Conservation (phyloP, 192 early-diverging fungal genomes). For the Podila horticola region DNA sequence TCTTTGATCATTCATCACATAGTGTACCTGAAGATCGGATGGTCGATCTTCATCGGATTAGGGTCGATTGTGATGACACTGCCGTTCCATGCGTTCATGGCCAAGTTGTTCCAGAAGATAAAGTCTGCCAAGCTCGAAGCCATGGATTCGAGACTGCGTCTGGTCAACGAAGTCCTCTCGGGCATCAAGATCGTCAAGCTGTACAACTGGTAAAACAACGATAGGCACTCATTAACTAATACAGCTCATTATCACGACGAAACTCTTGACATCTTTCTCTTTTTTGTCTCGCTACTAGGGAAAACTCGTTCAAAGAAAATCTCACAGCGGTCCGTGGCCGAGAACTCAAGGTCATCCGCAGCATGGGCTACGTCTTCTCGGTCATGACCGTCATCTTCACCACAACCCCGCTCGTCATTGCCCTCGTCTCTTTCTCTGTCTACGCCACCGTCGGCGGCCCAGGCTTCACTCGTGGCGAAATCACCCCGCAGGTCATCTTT, state of each 20-base stretch:
- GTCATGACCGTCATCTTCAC: slow-evolving; percentile 8
- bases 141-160: slow-evolving; percentile 32
- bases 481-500: slow-evolving; percentile 13
- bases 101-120: slow-evolving; percentile 12
- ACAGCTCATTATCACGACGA: too few species aligned
- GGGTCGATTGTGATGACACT: slow-evolving; percentile 17
- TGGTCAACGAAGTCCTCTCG: slow-evolving; percentile 40
- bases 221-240: too few species aligned
- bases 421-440: slow-evolving; percentile 6
- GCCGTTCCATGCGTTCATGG: slow-evolving; percentile 26
- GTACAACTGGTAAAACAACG: slow-evolving; percentile 5
- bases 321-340: neutral
- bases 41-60: slow-evolving; percentile 12
- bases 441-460: slow-evolving; percentile 15
- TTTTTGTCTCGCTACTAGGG: slow-evolving; percentile 8
- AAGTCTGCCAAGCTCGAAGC: slow-evolving; percentile 26
- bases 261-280: too few species aligned
- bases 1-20: too few species aligned
- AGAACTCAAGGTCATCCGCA: neutral
- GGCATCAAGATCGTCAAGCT: slow-evolving; percentile 52
- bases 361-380: slow-evolving; percentile 7
- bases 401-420: slow-evolving; percentile 1
- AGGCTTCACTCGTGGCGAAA: neutral
- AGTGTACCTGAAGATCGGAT: slow-evolving; percentile 31
- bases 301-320: slow-evolving; percentile 9